Evolutionary conservation across 2,329 filamentous ascomycete species (phyloP).

Genomic region (Aspergillus caelatus): DNA sequence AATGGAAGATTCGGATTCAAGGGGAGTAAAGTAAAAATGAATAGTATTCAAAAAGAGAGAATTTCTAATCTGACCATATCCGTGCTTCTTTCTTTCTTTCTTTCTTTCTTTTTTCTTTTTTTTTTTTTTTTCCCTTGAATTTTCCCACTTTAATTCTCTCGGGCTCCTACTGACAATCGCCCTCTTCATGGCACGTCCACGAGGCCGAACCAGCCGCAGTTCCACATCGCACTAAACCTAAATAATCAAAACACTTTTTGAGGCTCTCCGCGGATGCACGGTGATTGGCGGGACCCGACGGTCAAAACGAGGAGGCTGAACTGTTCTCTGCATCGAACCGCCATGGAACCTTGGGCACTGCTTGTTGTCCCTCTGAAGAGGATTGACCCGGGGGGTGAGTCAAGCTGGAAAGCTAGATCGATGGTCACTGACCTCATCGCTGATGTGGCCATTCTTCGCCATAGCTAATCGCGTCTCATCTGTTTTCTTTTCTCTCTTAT

Average conservation of each 20-base stretch:
- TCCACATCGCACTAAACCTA: constrained; percentile 16
- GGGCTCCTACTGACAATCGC: not conserved
- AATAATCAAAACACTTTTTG: constrained; percentile 19
- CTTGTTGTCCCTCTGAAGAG: not conserved
- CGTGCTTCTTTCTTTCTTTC: not conserved
- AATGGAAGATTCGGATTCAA: not conserved
- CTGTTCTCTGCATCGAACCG: constrained; percentile 26
- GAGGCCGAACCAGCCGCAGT: constrained; percentile 16
- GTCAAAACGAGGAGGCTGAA: constrained; percentile 26
- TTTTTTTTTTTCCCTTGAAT: not conserved
- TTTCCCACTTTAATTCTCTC: not conserved
- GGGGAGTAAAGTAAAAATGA: not conserved
- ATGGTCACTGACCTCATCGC: not conserved
- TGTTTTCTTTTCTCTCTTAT: too few species aligned
- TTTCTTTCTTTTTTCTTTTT: not conserved
- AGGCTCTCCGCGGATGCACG: constrained; percentile 20
- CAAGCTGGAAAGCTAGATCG: constrained; percentile 8
- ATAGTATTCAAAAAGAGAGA: not conserved
- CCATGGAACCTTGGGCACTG: constrained; percentile 20
- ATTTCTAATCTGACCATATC: not conserved
- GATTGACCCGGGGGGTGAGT: constrained; percentile 1
- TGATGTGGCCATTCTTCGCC: not conserved
- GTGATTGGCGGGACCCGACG: constrained; percentile 21
- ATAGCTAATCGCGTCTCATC: not conserved
- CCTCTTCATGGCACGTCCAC: constrained; percentile 23